phyloP scores from a whole-genome alignment of 129 eudicot species.

The Chrysanthemum makinoi region DNA sequence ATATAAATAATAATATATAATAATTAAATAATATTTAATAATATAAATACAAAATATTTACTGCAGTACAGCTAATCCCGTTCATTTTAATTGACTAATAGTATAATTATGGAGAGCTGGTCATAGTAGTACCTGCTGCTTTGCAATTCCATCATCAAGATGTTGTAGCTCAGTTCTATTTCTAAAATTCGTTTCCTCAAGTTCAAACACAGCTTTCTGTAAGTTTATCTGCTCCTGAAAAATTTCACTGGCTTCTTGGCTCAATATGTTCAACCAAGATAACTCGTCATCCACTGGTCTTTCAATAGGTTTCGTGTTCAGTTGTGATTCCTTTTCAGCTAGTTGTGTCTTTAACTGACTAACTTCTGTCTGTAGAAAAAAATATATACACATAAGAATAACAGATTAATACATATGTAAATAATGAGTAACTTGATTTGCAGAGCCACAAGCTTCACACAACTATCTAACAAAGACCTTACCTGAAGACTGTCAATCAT shows the following conservation, averaged over 20 bases:
- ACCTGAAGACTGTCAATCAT: slow-evolving; percentile 96
- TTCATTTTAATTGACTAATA: too few relatives aligned
- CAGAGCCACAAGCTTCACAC: slow-evolving; percentile 14
- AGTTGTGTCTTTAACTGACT: slow-evolving; percentile 73
- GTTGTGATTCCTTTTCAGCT: slow-evolving; percentile 80
- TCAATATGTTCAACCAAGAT: slow-evolving; percentile 70
- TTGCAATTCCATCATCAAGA: slow-evolving; percentile 83
- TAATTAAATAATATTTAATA: not conserved
- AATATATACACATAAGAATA: slow-evolving; percentile 8
- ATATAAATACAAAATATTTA: too few relatives aligned
- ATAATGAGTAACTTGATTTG: not conserved
- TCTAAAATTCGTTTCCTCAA: slow-evolving; percentile 84
- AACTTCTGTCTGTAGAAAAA: slow-evolving; percentile 60
- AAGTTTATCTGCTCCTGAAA: slow-evolving; percentile 91
- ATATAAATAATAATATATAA: too few relatives aligned
- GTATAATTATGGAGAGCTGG: too few relatives aligned
- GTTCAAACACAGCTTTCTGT: slow-evolving; percentile 89
- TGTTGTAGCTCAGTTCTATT: slow-evolving; percentile 79
- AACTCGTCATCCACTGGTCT: slow-evolving; percentile 70
- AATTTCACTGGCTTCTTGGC: slow-evolving; percentile 95
- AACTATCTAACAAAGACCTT: slow-evolving; percentile 21
- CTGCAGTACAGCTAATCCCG: too few relatives aligned
- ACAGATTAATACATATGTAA: slow-evolving; percentile 3
- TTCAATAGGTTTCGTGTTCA: slow-evolving; percentile 73
- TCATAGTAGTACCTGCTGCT: slow-evolving; percentile 56